A percentile compares a stretch with the other conserved stretches of the same genome.
Evolutionary conservation across 345 rosid species (phyloP).

Genomic region (Eucalyptus viminalis): DNA sequence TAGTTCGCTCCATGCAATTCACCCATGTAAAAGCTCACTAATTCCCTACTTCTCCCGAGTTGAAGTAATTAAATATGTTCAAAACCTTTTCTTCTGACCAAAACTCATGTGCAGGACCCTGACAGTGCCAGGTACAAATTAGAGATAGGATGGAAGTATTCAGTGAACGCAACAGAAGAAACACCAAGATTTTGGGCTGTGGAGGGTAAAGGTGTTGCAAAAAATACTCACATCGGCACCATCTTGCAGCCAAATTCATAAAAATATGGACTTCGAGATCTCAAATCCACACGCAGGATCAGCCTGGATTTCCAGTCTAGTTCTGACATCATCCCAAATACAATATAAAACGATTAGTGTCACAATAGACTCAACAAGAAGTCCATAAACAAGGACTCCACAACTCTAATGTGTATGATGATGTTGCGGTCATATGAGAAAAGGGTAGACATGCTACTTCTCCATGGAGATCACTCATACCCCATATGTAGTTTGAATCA

Average conservation of each 20-base stretch:
- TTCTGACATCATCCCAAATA: slow-evolving; percentile 16
- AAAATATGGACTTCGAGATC: slow-evolving; percentile 61
- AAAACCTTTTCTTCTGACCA: not conserved
- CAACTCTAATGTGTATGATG: not conserved
- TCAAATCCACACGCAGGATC: slow-evolving; percentile 89
- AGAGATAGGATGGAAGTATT: not conserved
- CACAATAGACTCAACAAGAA: not conserved
- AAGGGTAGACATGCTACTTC: not conserved
- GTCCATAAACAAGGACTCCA: not conserved
- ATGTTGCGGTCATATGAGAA: not conserved
- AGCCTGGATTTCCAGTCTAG: slow-evolving; percentile 77
- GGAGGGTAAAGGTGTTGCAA: not conserved
- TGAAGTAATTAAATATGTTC: not conserved
- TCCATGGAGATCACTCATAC: not conserved
- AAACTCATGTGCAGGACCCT: not conserved
- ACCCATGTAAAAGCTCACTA: not conserved
- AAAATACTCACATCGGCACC: slow-evolving; percentile 58
- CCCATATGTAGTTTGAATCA: not conserved
- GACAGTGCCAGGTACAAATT: not conserved
- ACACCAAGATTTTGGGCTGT: not conserved
- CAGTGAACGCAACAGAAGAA: not conserved
- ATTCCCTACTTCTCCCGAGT: not conserved
- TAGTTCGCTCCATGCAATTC: not conserved
- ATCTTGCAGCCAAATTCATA: slow-evolving; percentile 87
- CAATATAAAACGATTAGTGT: not conserved